Base-by-base conservation (phyloP, 164 flowering plant genomes). In the Piper longum region DNA sequence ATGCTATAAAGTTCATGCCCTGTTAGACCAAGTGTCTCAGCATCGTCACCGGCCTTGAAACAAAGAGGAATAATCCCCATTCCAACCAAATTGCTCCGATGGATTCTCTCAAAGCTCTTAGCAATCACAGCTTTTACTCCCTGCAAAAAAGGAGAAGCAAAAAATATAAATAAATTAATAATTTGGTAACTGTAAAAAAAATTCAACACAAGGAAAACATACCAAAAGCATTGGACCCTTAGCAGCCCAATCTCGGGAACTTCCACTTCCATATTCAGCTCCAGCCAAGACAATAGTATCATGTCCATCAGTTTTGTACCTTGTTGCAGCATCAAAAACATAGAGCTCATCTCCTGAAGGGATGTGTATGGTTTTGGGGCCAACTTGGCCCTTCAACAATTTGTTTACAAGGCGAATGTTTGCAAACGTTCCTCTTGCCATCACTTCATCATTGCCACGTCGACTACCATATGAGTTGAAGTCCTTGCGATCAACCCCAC, bases 211-310 rank as follows among this genome's bases (percentile, higher is more conserved):
- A 62, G 2, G 36, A 48, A 60, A 12, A 67, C 80, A 72, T 36
- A 84, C 88, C 84, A 75, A 66, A 45, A 86, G 57, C 91, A 84
- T 82, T 40, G 91, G 91, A 40, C 91, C 91, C 78, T 86, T 86
- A 60, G 91, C 88, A 66, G 91, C 91, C 88, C 88, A 86, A 72
- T 86, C 91, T 45, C 91, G 73, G 58, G 91, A 86, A 76, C 91
- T 86, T 71, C 91, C 91, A 77, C 91, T 86, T 48, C 91, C 88
- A 71, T 84, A 86, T 68, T 86, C 91, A 39, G 88, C 84, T 64
- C 91, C 91, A 64, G 91, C 88, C 72, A 86, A 72, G 56, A 86
- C 65, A 71, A 86, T 74, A 39, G 85, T 83, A 58, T 72, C 82
- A 3, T 78, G 81, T 36, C 87, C 87, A 43, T 76, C 80, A 41